Percentiles rank a stretch among this genome's conserved stretches.
These are phyloP conservation scores for Lolium rigidum DNA, from an alignment of 176 grass and related monocot species.

Conservation along the genomic window DNA sequence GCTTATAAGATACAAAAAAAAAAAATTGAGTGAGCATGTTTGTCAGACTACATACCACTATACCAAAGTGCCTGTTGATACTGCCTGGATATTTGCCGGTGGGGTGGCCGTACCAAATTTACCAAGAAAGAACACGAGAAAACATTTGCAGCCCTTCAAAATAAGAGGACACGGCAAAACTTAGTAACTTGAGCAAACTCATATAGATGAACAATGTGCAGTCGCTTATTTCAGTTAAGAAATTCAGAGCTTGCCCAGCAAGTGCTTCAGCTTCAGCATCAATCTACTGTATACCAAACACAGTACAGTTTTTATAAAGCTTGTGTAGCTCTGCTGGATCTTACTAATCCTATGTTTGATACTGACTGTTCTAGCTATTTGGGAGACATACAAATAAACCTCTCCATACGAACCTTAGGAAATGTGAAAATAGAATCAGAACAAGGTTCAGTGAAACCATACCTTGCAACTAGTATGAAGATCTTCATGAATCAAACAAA, in stretches of 20 bases:
- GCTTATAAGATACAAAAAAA: slow-evolving; percentile 13
- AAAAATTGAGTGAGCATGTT: background rate
- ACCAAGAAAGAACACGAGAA: slow-evolving; percentile 69
- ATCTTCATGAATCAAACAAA: slow-evolving; percentile 49
- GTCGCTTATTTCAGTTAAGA: background rate
- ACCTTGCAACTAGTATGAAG: slow-evolving; percentile 94
- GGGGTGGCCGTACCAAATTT: slow-evolving; percentile 57
- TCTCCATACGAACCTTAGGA: background rate
- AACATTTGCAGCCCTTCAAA: slow-evolving; percentile 71
- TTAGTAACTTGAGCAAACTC: slow-evolving; percentile 20
- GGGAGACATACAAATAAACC: background rate
- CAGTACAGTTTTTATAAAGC: background rate
- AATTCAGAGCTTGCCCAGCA: background rate
- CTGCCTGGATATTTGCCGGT: slow-evolving; percentile 56
- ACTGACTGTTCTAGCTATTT: no score
- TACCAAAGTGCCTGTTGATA: slow-evolving; percentile 83
- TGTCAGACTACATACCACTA: slow-evolving; percentile 53
- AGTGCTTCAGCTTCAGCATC: slow-evolving; percentile 21
- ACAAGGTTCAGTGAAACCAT: slow-evolving; percentile 20
- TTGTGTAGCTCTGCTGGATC: background rate
- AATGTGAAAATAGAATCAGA: background rate
- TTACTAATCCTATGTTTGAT: background rate
- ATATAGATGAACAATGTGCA: background rate
- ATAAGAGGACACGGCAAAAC: slow-evolving; percentile 2
- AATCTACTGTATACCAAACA: background rate